Evolutionary conservation across 1,284 basidiomycete genomes (phyloP).

Genomic region (Sparassis latifolia): DNA sequence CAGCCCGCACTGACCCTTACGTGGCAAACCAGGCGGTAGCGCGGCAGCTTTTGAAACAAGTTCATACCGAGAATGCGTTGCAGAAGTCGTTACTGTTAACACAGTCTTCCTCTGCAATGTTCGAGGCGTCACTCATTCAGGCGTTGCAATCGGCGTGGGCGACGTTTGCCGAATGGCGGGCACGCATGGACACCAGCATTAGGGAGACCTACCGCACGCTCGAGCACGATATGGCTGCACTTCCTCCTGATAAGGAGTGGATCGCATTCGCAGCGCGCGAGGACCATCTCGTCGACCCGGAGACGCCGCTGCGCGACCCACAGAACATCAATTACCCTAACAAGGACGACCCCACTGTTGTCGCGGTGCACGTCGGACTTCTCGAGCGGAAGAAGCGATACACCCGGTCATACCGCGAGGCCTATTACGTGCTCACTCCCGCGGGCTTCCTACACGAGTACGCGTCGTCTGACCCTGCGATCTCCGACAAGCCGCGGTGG

Average conservation of each 20-base stretch:
- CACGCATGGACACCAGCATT: slow-evolving; percentile 75
- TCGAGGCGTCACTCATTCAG: slow-evolving; percentile 95
- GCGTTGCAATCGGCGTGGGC: slow-evolving; percentile 96
- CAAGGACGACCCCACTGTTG: slow-evolving; percentile 88
- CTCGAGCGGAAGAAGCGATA: slow-evolving; percentile 97
- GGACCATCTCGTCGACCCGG: slow-evolving; percentile 95
- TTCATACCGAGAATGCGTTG: slow-evolving; percentile 95
- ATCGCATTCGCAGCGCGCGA: slow-evolving; percentile 91
- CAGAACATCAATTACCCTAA: slow-evolving; percentile 83
- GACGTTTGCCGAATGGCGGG: slow-evolving; percentile 96
- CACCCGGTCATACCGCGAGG: slow-evolving; percentile 85
- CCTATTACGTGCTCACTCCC: slow-evolving; percentile 91
- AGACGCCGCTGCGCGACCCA: slow-evolving; percentile 85
- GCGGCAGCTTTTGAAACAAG: slow-evolving; percentile 88
- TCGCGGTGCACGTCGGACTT: slow-evolving; percentile 85
- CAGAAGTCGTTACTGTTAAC: slow-evolving; percentile 99
- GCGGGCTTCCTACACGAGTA: slow-evolving; percentile 96
- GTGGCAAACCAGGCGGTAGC: slow-evolving; percentile 78
- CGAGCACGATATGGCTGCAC: slow-evolving; percentile 73
- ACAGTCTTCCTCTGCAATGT: slow-evolving; percentile 96
- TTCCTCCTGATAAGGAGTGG: slow-evolving; percentile 95
- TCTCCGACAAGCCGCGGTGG: slow-evolving; percentile 70
- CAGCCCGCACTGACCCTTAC: slow-evolving; percentile 82
- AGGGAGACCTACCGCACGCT: slow-evolving; percentile 80
- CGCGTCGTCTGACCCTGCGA: slow-evolving; percentile 70